Percentiles rank a stretch among this genome's conserved stretches.
Conservation (phyloP, 176 grass and related monocot species). For the Oryza glaberrima region DNA sequence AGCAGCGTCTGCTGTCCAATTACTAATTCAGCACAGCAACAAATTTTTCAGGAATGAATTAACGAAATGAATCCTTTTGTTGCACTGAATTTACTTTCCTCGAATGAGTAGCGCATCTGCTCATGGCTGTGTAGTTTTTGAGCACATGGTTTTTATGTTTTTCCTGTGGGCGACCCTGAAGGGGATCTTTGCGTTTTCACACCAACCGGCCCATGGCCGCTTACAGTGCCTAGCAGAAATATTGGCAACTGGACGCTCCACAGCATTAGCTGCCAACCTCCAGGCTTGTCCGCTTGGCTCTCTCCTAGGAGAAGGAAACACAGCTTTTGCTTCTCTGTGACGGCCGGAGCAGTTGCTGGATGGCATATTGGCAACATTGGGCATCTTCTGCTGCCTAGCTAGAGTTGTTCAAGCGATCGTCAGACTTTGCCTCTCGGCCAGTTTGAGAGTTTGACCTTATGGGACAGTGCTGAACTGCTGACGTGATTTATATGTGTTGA, state of each 20-base stretch:
- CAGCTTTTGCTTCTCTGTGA: background rate
- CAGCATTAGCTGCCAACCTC: background rate
- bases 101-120: background rate
- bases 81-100: background rate
- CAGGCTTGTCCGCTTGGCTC: background rate
- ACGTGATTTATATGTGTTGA: background rate
- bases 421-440: background rate
- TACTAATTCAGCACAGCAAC: background rate
- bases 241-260: background rate
- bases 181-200: conserved; percentile 9
- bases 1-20: background rate
- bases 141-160: background rate
- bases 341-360: background rate
- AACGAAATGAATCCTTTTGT: background rate
- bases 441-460: background rate
- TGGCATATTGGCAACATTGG: background rate
- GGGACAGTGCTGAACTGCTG: background rate
- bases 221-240: background rate
- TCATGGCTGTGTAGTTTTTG: background rate
- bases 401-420: background rate
- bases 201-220: background rate
- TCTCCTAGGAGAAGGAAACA: background rate
- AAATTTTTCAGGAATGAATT: background rate
- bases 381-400: background rate
- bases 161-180: background rate